phyloP scores from a whole-genome alignment of 495 filamentous ascomycete species.

The Neurospora sp. region DNA sequence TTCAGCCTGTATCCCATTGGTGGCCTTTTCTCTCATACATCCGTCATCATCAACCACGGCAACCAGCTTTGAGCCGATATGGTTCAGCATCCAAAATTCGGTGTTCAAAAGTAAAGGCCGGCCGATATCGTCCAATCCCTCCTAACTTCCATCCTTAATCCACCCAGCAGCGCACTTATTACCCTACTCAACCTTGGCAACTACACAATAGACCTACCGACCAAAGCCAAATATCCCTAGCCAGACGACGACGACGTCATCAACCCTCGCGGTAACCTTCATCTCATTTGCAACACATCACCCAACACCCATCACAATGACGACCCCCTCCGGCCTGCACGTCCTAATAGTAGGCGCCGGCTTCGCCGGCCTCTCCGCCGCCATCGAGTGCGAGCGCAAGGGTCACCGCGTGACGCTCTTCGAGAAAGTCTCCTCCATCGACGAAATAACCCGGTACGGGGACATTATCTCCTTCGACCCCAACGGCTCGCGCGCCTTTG shows the following conservation, averaged over 20 bases:
- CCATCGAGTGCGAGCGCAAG: conserved; percentile 45
- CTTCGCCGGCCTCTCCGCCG: conserved; percentile 50
- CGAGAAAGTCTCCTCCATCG: conserved; percentile 26
- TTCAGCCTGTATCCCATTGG: conserved; percentile 12
- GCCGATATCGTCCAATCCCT: not conserved
- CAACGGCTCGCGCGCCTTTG: conserved; percentile 36
- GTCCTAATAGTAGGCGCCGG: conserved; percentile 53
- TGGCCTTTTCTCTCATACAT: not conserved
- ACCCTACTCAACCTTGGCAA: not conserved
- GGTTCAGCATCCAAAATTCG: not conserved
- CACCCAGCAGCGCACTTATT: not conserved
- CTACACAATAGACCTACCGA: no score
- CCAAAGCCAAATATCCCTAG: no score
- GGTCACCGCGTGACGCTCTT: conserved; percentile 25
- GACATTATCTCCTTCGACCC: conserved; percentile 45
- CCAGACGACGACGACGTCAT: not conserved
- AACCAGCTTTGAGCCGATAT: not conserved
- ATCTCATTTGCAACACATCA: not conserved
- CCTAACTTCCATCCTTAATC: not conserved
- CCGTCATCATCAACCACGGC: not conserved
- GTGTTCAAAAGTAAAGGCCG: conserved; percentile 4
- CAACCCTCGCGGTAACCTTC: not conserved
- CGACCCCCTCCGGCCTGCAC: conserved; percentile 31
- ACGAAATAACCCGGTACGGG: conserved; percentile 36
- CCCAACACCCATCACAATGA: conserved; percentile 3